Evolutionary conservation across 306 rosid species (phyloP), one percentile per base, ranked within the genome.

Genomic region (Cercis canadensis): DNA sequence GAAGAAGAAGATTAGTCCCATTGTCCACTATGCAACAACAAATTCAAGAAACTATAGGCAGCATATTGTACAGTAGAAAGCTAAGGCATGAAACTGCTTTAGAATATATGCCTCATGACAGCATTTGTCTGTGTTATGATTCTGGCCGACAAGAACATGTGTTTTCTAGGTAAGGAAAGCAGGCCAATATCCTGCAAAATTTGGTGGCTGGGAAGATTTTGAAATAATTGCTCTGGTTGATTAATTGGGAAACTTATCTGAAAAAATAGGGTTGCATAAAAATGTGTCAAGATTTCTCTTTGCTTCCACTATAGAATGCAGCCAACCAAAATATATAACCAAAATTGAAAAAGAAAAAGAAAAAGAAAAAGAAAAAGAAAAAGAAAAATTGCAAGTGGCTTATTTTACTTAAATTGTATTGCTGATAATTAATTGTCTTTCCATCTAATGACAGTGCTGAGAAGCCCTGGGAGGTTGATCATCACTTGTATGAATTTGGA

Each of bases 401-500:
- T 36, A 11, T 4, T 56, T 78, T 31, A 32, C 29, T 16, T 17
- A 67, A 34, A 51, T 10, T 45, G 45, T 37, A 74, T 69, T 54
- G 67, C 63, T 36, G 55, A 24, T 19, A 21, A 56, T 7, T 67
- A 13, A 24, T 24, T 24, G 53, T n/a, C 69, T 81, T 15, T 66
- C 41, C 44, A 44, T 74, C 33, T 67, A 63, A 47, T 83, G 73
- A 36, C 94, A 90, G 97, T 56, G 75, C 86, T 13, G 88, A 89
- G 79, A 87, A 83, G 82, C 84, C 92, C 8, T 11, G 74, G 65
- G 95, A 87, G 79, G 76, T 87, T 70, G 96, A 94, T 71, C 94
- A 90, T 75, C 96, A 86, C 81, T 78, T 90, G 44, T 75, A 86
- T 45, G 96, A 90, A 83, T 86, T 87, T 73, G 98, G 97, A 40